Evolutionary conservation across 2,329 filamentous ascomycete species (phyloP).

Genomic region (Fusarium chaquense): DNA sequence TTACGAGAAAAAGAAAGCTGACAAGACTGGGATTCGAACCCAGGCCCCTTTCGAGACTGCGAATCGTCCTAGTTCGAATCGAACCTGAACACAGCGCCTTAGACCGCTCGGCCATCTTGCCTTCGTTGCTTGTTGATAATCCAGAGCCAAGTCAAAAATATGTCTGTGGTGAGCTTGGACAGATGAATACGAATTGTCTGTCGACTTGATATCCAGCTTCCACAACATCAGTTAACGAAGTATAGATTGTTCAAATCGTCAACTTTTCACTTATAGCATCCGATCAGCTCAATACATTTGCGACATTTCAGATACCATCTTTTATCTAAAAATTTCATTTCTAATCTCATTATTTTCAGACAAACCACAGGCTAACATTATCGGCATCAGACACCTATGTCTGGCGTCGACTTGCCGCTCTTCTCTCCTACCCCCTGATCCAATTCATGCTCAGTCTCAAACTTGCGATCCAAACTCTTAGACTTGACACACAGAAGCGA

Average conservation of each 20-base stretch:
- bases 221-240: neutral
- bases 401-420: constrained; percentile 1
- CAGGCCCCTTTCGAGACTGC: constrained; percentile 44
- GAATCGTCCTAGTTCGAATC: constrained; percentile 34
- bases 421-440: constrained; percentile 2
- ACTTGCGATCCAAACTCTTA: constrained; percentile 42
- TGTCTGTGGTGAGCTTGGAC: rapidly evolving
- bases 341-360: neutral
- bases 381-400: constrained; percentile 21
- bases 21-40: constrained; percentile 43
- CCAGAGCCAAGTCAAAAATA: rapidly evolving
- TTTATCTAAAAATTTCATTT: neutral
- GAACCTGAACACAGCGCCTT: constrained; percentile 44
- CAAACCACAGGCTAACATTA: neutral
- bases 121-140: constrained; percentile 3
- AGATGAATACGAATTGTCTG: neutral
- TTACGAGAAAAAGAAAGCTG: neutral
- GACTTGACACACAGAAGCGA: constrained; percentile 33
- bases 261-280: neutral
- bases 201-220: neutral
- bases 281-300: neutral
- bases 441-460: constrained; percentile 42
- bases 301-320: too few relatives aligned
- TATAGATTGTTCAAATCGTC: neutral
- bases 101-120: constrained; percentile 41